Evolutionary conservation across 176 grass and related monocot genomes (phyloP).

Genomic region (Aegilops umbellulata): DNA sequence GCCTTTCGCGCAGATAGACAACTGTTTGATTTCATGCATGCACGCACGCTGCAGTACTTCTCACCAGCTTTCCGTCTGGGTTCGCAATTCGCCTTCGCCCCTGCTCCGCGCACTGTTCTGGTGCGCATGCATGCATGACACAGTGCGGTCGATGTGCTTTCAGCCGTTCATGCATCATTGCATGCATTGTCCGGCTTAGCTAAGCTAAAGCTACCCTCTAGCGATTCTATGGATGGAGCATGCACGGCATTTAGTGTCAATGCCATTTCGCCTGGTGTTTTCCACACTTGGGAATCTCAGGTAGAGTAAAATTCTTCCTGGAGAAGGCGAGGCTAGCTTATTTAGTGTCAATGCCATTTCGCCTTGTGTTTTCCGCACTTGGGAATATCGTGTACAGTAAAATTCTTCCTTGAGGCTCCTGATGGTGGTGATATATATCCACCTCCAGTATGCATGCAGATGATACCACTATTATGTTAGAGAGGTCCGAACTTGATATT

Average conservation of each 20-base stretch:
- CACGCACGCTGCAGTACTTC: not conserved
- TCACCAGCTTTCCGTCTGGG: not conserved
- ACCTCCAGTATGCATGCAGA: too few relatives aligned
- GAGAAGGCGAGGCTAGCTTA: too few relatives aligned
- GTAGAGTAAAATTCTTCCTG: too few relatives aligned
- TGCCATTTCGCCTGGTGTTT: not conserved
- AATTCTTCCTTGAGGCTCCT: too few relatives aligned
- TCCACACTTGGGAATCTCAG: not conserved
- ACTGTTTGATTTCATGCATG: not conserved
- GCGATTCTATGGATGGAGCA: not conserved
- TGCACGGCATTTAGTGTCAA: not conserved
- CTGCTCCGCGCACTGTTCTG: not conserved
- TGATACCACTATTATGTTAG: too few relatives aligned
- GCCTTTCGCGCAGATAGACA: not conserved
- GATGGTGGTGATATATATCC: too few relatives aligned
- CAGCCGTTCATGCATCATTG: not conserved
- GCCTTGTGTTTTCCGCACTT: too few relatives aligned
- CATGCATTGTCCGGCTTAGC: not conserved
- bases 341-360: too few relatives aligned
- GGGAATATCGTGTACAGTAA: too few relatives aligned
- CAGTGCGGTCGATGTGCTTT: not conserved
- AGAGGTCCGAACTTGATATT: too few relatives aligned
- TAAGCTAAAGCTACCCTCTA: not conserved
- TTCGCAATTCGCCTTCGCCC: not conserved
- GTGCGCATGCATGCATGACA: not conserved